These are phyloP conservation scores for Magnusiomyces tetraspermus DNA, from an alignment of 1,139 yeast species.

Conservation along the genomic window DNA sequence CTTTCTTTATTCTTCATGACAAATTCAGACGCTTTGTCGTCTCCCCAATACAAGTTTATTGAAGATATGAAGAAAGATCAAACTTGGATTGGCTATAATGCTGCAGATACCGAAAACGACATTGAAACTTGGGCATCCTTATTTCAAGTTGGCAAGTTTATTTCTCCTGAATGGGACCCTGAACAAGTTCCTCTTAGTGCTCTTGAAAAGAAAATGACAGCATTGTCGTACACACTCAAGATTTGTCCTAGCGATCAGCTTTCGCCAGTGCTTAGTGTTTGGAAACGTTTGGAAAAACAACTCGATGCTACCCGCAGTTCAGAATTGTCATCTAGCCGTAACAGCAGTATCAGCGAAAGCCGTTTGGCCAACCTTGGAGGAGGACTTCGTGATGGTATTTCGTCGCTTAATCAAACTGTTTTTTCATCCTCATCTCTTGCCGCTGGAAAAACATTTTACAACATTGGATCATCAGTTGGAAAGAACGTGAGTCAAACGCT, in stretches of 20 bases:
- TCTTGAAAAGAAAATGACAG: conserved; percentile 37
- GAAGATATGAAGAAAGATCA: conserved; percentile 2
- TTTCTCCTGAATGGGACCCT: conserved; percentile 41
- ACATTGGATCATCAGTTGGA: background rate
- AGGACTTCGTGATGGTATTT: background rate
- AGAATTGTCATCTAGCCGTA: background rate
- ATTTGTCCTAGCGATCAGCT: conserved; percentile 31
- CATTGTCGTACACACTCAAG: conserved; percentile 38
- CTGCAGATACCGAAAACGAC: background rate
- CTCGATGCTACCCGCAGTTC: background rate
- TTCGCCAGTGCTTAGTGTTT: conserved; percentile 26
- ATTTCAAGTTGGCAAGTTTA: conserved; percentile 49
- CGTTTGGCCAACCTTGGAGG: background rate
- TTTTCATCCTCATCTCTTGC: background rate
- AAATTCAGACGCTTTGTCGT: background rate
- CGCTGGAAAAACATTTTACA: background rate
- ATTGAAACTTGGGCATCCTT: conserved; percentile 44
- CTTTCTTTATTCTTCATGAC: conserved; percentile 30
- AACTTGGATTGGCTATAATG: background rate
- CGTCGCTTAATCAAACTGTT: background rate
- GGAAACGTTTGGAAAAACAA: conserved; percentile 27
- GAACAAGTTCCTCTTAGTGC: conserved; percentile 27
- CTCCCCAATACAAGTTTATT: conserved; percentile 2
- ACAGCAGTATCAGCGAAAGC: background rate
- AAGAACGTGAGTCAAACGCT: background rate